A percentile compares a stretch with the other conserved stretches of the same genome.
Evolutionary conservation across 169 alveolate genomes (phyloP).

Genomic region (Eimeria falciformis): DNA sequence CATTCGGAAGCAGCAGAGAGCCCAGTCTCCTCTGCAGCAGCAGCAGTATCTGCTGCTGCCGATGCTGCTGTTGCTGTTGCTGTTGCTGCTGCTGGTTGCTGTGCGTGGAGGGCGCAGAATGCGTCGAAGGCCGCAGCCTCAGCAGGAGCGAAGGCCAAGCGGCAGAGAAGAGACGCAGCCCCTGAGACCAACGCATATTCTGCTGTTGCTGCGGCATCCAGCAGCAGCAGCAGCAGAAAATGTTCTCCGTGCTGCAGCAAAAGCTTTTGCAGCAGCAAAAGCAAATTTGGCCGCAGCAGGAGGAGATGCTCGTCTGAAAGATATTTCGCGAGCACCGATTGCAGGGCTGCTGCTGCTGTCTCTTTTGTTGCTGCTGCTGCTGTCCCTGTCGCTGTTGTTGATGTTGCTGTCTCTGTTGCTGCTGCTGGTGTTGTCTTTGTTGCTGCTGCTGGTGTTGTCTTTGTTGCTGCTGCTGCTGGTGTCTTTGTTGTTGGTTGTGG

Average conservation of each 20-base stretch:
- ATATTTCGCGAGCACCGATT: not conserved
- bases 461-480: too few relatives aligned
- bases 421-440: not conserved
- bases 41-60: too few relatives aligned
- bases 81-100: not conserved
- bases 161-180: not conserved
- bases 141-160: not conserved
- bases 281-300: not conserved
- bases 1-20: too few relatives aligned
- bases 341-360: not conserved
- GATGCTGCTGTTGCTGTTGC: not conserved
- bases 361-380: not conserved
- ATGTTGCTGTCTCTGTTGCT: not conserved
- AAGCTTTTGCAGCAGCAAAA: not conserved
- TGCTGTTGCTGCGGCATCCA: not conserved
- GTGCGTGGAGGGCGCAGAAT: not conserved
- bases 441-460: too few relatives aligned
- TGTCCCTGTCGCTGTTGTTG: not conserved
- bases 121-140: not conserved
- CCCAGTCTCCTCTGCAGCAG: too few relatives aligned
- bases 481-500: too few relatives aligned
- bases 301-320: not conserved
- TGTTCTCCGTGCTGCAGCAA: not conserved
- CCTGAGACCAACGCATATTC: not conserved
- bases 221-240: constrained; percentile 25